Base-by-base conservation (phyloP, 1,284 basidiomycete species). In the Irpex sp. region DNA sequence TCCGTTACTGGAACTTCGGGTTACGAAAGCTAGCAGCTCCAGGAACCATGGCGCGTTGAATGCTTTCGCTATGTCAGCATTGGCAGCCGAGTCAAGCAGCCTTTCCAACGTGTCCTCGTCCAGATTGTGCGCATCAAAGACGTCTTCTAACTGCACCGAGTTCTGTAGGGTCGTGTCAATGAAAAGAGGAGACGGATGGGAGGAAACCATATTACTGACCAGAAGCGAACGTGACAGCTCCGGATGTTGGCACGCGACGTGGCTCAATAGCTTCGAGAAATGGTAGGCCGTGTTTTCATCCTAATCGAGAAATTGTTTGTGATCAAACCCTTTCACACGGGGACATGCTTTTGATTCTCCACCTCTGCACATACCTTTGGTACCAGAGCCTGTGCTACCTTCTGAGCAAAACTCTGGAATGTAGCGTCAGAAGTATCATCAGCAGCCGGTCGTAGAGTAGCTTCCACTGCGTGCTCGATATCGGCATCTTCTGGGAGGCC, bases 231-330 rank as follows among this genome's bases (percentile, higher is more conserved):
- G 74, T 4, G 77, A 70, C 64, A 83, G 67, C 9, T 71, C 71
- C 1, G 86, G 83, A 68, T 82, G 79, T 69, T 92, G 89, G 15
- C 86, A 84, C 6, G 88, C 88, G 6, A 83, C 77, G 63, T 86
- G 80, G 50, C 78, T 83, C 39, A 91, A 74, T 60, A 90, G 75
- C 35, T 83, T 82, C 1, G 88, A 84, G 8, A 90, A 73, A 56
- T 80, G 75, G 68, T 85, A 84, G 3, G 87, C 78, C 61, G 88
- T 84, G 60, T 80, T 78, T 37, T 74, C 75, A 61, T 80, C 78
- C 87, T 89, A 62, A 51, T 17, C 39, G 13, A 11, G 31, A 33
- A 33, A 6, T 33, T 33, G 31, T 33, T 33, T 33, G 31, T 33
- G 31, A 33, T 33, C 31, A 6, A 33, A 33, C 31, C 31, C 31